Base-by-base conservation (phyloP, 371 early-diverging fungal genomes). In the Rhizomucor miehei region DNA sequence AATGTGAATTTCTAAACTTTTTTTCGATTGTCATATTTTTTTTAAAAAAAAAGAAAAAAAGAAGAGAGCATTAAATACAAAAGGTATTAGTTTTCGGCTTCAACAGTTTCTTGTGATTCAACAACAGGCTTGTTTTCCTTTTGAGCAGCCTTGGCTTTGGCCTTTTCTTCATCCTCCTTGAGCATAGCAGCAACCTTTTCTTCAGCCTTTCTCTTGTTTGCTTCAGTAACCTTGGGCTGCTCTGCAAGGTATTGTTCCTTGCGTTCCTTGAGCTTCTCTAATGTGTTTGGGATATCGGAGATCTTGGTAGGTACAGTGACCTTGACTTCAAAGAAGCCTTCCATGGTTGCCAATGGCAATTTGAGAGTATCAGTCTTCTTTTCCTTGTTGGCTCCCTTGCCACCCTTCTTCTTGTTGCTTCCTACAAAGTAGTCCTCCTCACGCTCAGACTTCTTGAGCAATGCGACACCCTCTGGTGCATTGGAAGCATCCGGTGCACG, bases 161-260 rank as follows among this genome's bases (percentile, higher is more conserved):
- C 24, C 41, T 67, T 71, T 46, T 73, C 75, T 19, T 82, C 69
- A 44, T 76, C 72, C 67, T 79, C 77, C 38, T 82, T 75, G 58
- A 74, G 63, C 63, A 91, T 73, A 51, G 81, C 82, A 34, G 84
- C 84, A 54, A 93, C 89, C 76, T 86, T 88, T 50, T 84, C 92
- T 69, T 93, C 89, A 24, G 92, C 95, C 75, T 87, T 87, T 63
- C 77, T 84, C 82, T 88, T 92, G 79, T 93, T 94, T 63, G 88
- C 88, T 12, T 72, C 86, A 36, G 95, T 94, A 13, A 77, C 86
- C 55, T 75, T 79, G 25, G 80, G 88, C 73, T 93, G 93, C 69
- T 88, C 87, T 46, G 82, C 84, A 47, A 87, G 54, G 67, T 74
- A 95, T 60, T 81, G 74, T 19, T 77, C 71, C 69, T 82, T 88